phyloP scores from a whole-genome alignment of 2,329 filamentous ascomycete species.

The Trichoderma gracile region DNA sequence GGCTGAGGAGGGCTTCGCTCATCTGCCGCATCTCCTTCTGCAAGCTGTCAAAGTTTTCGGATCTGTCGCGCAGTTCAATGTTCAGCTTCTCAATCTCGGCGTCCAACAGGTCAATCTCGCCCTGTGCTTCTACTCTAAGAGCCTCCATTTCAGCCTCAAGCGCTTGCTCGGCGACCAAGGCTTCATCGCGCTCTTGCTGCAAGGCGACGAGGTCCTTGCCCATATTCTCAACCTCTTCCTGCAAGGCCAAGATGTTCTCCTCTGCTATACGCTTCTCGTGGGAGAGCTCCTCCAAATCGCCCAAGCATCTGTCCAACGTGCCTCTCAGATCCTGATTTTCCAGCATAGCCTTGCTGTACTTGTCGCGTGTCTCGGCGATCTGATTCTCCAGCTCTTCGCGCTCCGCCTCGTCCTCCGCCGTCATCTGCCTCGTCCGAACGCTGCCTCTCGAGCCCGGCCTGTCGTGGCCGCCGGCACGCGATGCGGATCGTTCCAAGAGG shows the following conservation, averaged over 20 bases:
- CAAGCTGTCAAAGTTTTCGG: slow-evolving; percentile 86
- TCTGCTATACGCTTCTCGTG: slow-evolving; percentile 63
- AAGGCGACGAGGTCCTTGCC: slow-evolving; percentile 78
- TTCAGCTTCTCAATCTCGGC: slow-evolving; percentile 70
- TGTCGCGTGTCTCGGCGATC: slow-evolving; percentile 80
- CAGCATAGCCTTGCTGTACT: slow-evolving; percentile 80
- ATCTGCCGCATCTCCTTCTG: slow-evolving; percentile 93
- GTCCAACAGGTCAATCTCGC: slow-evolving; percentile 67
- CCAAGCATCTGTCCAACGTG: slow-evolving; percentile 75
- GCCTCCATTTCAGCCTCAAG: slow-evolving; percentile 54
- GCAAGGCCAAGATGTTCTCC: slow-evolving; percentile 60
- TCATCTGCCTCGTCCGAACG: slow-evolving; percentile 64
- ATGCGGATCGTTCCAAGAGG: slow-evolving; percentile 91
- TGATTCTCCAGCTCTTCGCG: slow-evolving; percentile 84
- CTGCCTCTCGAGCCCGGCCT: slow-evolving; percentile 75
- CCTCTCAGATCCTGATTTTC: slow-evolving; percentile 86
- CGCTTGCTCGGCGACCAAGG: slow-evolving; percentile 57
- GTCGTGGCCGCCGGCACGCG: slow-evolving; percentile 68
- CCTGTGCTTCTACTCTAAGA: slow-evolving; percentile 63
- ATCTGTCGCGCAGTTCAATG: slow-evolving; percentile 70
- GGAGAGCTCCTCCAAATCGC: slow-evolving; percentile 75
- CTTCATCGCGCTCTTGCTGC: slow-evolving; percentile 83
- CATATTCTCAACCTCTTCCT: slow-evolving; percentile 77
- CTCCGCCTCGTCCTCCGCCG: slow-evolving; percentile 67
- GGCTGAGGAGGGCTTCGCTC: slow-evolving; percentile 78